These are phyloP conservation scores for Talaromyces trachyspermus DNA, from an alignment of 495 filamentous ascomycete species.

Conservation along the genomic window DNA sequence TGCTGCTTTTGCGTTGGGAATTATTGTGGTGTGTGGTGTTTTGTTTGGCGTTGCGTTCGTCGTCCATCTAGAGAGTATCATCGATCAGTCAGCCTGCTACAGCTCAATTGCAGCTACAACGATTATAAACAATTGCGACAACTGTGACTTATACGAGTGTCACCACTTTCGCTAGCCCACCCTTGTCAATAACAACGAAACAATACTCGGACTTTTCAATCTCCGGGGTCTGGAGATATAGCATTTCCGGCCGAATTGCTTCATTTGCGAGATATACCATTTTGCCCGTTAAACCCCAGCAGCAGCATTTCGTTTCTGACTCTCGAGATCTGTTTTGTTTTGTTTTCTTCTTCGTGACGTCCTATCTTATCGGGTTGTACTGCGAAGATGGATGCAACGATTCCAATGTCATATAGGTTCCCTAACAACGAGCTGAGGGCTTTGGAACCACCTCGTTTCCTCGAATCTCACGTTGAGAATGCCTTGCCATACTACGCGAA, in stretches of 20 bases:
- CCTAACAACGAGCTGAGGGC: conserved; percentile 31
- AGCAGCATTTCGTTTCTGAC: too few relatives aligned
- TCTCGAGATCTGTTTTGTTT: too few relatives aligned
- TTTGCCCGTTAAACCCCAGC: too few relatives aligned
- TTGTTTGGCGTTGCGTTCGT: conserved; percentile 4
- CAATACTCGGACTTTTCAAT: conserved; percentile 4
- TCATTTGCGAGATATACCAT: too few relatives aligned
- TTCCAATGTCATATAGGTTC: conserved; percentile 38
- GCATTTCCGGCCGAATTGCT: too few relatives aligned
- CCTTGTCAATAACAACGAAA: too few relatives aligned
- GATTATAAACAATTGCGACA: not conserved
- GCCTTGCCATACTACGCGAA: conserved; percentile 34
- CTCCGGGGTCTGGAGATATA: not conserved
- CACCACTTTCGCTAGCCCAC: not conserved
- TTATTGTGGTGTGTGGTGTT: not conserved
- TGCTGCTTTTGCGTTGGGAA: not conserved
- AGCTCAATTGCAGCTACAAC: not conserved
- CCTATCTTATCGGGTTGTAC: too few relatives aligned
- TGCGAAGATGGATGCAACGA: conserved; percentile 33
- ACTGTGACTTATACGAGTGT: not conserved
- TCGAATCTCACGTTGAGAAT: conserved; percentile 27
- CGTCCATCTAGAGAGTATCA: not conserved
- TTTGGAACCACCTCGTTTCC: conserved; percentile 30
- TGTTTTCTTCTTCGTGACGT: too few relatives aligned
- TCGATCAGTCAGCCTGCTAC: not conserved